Evolutionary conservation across 177 flowering plant species (phyloP).

Genomic region (Tripterygium wilfordii): DNA sequence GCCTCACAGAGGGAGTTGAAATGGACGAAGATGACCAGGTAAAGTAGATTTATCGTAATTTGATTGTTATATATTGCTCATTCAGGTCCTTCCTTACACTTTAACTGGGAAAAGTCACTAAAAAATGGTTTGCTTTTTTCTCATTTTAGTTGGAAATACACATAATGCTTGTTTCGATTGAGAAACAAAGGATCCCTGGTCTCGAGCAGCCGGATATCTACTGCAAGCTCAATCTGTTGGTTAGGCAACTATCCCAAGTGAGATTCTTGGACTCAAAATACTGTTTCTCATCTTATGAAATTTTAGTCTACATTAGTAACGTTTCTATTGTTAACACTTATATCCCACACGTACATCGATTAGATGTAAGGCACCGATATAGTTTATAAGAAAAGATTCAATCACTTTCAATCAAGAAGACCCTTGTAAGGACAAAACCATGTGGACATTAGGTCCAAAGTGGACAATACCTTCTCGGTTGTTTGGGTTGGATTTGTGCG

Average conservation of each 20-base stretch:
- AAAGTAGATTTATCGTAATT: conserved; percentile 36
- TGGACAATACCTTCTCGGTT: no score
- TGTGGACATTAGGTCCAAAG: no score
- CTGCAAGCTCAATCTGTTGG: conserved; percentile 56
- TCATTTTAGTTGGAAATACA: conserved; percentile 38
- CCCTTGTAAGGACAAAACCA: no score
- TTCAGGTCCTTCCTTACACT: no score
- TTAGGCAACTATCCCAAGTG: conserved; percentile 57
- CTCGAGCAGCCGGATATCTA: conserved; percentile 59
- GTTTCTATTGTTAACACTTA: background rate
- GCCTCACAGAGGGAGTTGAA: conserved; percentile 52
- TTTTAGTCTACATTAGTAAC: background rate
- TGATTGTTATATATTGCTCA: conserved; percentile 10
- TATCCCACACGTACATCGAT: no score
- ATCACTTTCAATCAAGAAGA: no score
- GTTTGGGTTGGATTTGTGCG: no score
- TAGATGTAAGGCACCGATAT: no score
- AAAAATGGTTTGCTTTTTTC: background rate
- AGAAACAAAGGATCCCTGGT: conserved; percentile 43
- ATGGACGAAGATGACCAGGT: conserved; percentile 64
- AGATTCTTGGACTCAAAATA: conserved; percentile 3
- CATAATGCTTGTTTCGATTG: conserved; percentile 50
- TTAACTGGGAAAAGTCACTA: background rate
- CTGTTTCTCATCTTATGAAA: background rate
- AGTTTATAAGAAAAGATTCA: no score